Percentiles rank a stretch among this genome's conserved stretches.
phyloP scores from a whole-genome alignment of 1,139 yeast genomes.

The Kodamaea alishanica region DNA sequence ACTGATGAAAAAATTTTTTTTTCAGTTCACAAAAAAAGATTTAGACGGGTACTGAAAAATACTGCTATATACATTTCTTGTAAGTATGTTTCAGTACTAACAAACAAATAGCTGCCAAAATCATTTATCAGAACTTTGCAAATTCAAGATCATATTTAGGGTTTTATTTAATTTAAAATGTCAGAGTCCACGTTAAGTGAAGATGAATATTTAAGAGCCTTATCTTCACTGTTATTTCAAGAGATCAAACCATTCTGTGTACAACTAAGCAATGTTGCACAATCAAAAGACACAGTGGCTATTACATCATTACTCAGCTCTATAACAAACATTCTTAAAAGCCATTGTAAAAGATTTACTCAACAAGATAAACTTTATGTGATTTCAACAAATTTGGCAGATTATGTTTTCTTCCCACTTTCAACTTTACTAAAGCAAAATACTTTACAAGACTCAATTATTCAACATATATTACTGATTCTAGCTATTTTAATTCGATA shows the following conservation, averaged over 20 bases:
- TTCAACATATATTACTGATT: conserved; percentile 24
- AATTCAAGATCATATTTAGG: background rate
- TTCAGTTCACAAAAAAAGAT: too few species aligned
- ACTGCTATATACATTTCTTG: too few species aligned
- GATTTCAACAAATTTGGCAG: conserved; percentile 34
- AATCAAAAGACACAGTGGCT: conserved; percentile 10
- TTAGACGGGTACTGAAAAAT: too few species aligned
- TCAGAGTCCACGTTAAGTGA: background rate
- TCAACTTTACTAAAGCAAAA: conserved; percentile 32
- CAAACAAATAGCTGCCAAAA: background rate
- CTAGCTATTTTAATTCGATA: conserved; percentile 26
- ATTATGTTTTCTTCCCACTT: conserved; percentile 42
- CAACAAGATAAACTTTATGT: conserved; percentile 15
- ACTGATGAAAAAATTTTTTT: too few species aligned
- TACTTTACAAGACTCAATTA: conserved; percentile 19
- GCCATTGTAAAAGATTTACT: conserved; percentile 16
- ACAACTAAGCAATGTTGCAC: conserved; percentile 24
- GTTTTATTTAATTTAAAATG: background rate
- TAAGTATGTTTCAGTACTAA: background rate
- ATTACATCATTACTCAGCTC: conserved; percentile 2
- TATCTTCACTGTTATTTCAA: conserved; percentile 31
- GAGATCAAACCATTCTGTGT: conserved; percentile 35
- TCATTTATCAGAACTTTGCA: too few species aligned
- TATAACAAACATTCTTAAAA: conserved; percentile 10
- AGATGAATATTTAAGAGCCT: conserved; percentile 2